Conservation (phyloP, 2,329 filamentous ascomycete genomes). For the Calonectria honghensis region DNA sequence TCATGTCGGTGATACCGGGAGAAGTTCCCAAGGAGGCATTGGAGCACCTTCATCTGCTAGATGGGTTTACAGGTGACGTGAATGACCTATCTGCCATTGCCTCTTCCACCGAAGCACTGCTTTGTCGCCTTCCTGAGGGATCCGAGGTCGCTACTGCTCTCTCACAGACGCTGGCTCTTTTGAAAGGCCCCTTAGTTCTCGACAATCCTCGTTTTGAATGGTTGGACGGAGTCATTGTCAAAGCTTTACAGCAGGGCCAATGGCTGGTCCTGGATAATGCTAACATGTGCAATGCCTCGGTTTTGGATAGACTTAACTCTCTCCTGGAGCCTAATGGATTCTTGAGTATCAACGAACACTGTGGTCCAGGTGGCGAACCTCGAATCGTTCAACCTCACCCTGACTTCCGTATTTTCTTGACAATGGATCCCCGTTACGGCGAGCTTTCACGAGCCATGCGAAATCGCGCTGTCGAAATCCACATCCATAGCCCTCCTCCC, state of each 20-base stretch:
- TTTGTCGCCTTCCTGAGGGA: slow-evolving; percentile 63
- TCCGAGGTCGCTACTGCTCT: slow-evolving; percentile 69
- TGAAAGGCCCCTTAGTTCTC: slow-evolving; percentile 73
- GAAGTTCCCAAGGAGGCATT: slow-evolving; percentile 68
- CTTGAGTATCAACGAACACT: slow-evolving; percentile 95
- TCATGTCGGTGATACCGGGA: slow-evolving; percentile 69
- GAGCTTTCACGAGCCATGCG: slow-evolving; percentile 97
- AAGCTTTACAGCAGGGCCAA: slow-evolving; percentile 88
- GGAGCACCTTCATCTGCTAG: slow-evolving; percentile 71
- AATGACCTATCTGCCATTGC: slow-evolving; percentile 63
- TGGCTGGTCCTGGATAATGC: slow-evolving; percentile 98
- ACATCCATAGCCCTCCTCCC: slow-evolving; percentile 73
- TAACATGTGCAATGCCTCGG: slow-evolving; percentile 95
- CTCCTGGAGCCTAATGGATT: slow-evolving; percentile 92
- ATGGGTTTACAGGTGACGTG: slow-evolving; percentile 62
- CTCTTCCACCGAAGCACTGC: slow-evolving; percentile 62
- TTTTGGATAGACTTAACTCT: slow-evolving; percentile 95
- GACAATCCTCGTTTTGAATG: slow-evolving; percentile 92
- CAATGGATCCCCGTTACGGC: slow-evolving; percentile 92
- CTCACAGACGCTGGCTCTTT: slow-evolving; percentile 68
- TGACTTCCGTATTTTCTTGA: slow-evolving; percentile 94
- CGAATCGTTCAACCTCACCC: slow-evolving; percentile 87
- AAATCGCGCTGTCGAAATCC: slow-evolving; percentile 94
- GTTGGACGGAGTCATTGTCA: slow-evolving; percentile 94
- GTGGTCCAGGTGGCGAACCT: slow-evolving; percentile 86